Base-by-base conservation (phyloP, 441 rosid species). In the Euphorbia celastroides region DNA sequence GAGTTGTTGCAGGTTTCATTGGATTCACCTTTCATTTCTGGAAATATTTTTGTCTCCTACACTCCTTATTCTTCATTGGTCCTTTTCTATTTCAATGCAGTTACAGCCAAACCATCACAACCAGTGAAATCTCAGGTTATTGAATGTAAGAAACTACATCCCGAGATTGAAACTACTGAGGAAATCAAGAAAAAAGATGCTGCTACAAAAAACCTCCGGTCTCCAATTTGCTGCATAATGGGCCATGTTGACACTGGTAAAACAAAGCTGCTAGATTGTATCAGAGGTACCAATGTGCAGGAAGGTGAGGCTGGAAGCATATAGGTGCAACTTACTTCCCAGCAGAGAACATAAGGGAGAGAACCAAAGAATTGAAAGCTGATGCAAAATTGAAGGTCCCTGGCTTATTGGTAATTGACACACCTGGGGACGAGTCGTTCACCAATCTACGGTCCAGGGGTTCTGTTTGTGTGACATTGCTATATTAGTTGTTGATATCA, bases 241-340 rank as follows among this genome's bases (percentile, higher is more conserved):
- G 99, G 99, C 44, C 99, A 94, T 70, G 99, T 94, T 23, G 99
- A 94, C 79, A 87, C 97, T 69, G 98, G 99, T 70, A 94, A 94
- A 80, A 94, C 99, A 27, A 94, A 94, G 85, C 81, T 94, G 52
- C 77, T 92, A 73, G 99, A 94, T 78, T 94, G 93, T 79, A 92
- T 94, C 60, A 84, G 98, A 73, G 97, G 98, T 58, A 94, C 98
- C 57, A 89, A 89, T 80, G 99, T 94, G 51, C 99, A 92, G 83
- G 98, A 94, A 87, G 99, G 98, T 70, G 99, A 92, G 81, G 98
- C 92, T 65, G 98, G 99, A 67, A 97, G 98, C 69, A 92, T 94
- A 92, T 94, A 72, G 99, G 98, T 75, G 99, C 98, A 62, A 94
- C 99, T 50, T 94, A 88, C 75, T 89, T 94, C 72, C 99, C 98